Evolutionary conservation across 2,329 filamentous ascomycete species (phyloP), one percentile per base, ranked within the genome.

Genomic region (Phialophora chinensis): DNA sequence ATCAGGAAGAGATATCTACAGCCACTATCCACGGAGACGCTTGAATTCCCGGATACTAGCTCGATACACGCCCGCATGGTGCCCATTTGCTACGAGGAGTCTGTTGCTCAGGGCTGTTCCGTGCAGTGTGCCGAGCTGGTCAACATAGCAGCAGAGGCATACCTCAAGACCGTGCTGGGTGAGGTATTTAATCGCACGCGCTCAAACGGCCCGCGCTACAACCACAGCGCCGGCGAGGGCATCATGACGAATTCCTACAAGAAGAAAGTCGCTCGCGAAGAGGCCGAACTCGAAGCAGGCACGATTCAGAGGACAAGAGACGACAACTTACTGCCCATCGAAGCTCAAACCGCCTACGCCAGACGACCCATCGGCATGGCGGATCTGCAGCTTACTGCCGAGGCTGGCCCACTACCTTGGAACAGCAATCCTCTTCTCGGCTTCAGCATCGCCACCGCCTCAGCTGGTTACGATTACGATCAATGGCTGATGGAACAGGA

Each of bases 161-260:
- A 84, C 73, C 81, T 90, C 65, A 90, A 90, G 75, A 85, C 88
- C 72, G 80, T 86, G 2, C 77, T 89, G 2, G 82, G 83, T 5
- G 79, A 80, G 38, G 79, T 88, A 14, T 84, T 88, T 67, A 80
- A 81, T 4, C 83, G 85, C 35, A 84, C 85, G 2, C 79, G 83
- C 58, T 80, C 79, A 31, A 88, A 89, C 68, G 86, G 84, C 1
- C 82, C 85, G 0, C 76, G 76, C 6, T 79, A 79, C 63, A 88
- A 88, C 63, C 89, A 89, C 2, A 83, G 87, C 38, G 88, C 88
- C 50, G 86, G 86, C 50, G 85, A 84, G 42, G 91, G 90, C 83
- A 87, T 97, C 66, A 90, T 93, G 76, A 96, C 92, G 2, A 86
- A 89, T 71, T 89, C 87, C 66, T 97, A 94, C 78, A 88, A 87